phyloP scores from a whole-genome alignment of 2,329 filamentous ascomycete genomes.

The Aspergillus sp. region DNA sequence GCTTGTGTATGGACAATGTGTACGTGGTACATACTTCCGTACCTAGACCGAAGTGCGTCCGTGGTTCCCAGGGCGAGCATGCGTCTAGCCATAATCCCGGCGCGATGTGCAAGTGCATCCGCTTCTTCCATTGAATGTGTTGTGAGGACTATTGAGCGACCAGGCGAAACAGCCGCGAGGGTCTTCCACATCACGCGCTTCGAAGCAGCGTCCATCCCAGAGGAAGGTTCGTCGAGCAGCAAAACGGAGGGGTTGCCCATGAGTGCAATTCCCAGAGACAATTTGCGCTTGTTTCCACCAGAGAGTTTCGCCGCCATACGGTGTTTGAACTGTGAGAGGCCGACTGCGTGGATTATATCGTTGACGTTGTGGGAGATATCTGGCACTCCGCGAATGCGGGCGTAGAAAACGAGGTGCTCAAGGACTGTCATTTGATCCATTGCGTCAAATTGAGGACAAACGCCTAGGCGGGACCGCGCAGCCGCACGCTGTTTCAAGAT shows the following conservation, averaged over 20 bases:
- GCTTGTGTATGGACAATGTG: constrained; percentile 76
- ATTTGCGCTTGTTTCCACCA: constrained; percentile 91
- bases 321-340: constrained; percentile 67
- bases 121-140: constrained; percentile 97
- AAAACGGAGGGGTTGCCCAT: constrained; percentile 90
- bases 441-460: constrained; percentile 85
- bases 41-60: constrained; percentile 68
- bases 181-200: constrained; percentile 95
- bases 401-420: constrained; percentile 87
- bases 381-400: constrained; percentile 73
- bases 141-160: constrained; percentile 81
- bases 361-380: constrained; percentile 75
- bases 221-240: constrained; percentile 84
- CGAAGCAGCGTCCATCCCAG: constrained; percentile 84
- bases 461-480: constrained; percentile 77
- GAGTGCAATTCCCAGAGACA: constrained; percentile 82
- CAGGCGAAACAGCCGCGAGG: constrained; percentile 68
- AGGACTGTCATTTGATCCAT: constrained; percentile 87
- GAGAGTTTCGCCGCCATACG: constrained; percentile 78
- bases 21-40: constrained; percentile 77
- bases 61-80: constrained; percentile 85
- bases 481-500: constrained; percentile 70
- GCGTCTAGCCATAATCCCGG: constrained; percentile 78
- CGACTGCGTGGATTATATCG: constrained; percentile 77
- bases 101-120: constrained; percentile 78